phyloP scores from a whole-genome alignment of 495 filamentous ascomycete genomes.

The Cryomyces minteri region DNA sequence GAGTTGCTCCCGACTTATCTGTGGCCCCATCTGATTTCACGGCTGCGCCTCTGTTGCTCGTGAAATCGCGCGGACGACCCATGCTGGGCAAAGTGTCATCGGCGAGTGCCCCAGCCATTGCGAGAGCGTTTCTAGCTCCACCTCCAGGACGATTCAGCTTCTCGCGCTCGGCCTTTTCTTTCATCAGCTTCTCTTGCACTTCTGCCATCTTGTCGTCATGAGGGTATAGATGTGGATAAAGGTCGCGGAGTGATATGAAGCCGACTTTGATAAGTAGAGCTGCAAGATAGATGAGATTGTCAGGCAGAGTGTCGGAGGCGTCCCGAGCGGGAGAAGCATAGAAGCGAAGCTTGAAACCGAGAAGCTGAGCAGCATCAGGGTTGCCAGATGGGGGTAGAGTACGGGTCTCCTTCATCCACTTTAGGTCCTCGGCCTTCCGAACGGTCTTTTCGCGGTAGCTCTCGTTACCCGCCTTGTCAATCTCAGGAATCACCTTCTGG shows the following conservation, averaged over 20 bases:
- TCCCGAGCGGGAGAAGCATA: conserved; percentile 57
- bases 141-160: conserved; percentile 40
- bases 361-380: conserved; percentile 74
- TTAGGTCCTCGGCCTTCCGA: conserved; percentile 26
- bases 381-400: conserved; percentile 76
- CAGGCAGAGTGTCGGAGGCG: conserved; percentile 52
- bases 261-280: conserved; percentile 92
- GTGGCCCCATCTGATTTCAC: conserved; percentile 26
- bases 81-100: conserved; percentile 44
- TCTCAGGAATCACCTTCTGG: conserved; percentile 2
- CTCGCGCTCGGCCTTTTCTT: conserved; percentile 68
- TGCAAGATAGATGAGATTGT: conserved; percentile 79
- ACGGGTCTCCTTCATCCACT: conserved; percentile 62
- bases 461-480: conserved; percentile 34
- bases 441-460: conserved; percentile 29
- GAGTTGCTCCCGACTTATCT: conserved; percentile 25
- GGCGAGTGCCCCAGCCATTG: conserved; percentile 69
- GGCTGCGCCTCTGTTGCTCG: conserved; percentile 1
- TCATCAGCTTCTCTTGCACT: conserved; percentile 42
- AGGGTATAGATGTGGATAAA: conserved; percentile 88
- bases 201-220: conserved; percentile 63
- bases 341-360: conserved; percentile 95
- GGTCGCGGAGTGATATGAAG: conserved; percentile 84
- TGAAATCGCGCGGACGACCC: neutral
- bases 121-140: conserved; percentile 63